Percentiles rank a stretch among this genome's conserved stretches.
phyloP scores from a whole-genome alignment of 2,329 filamentous ascomycete species.

The Trichophyton simii region DNA sequence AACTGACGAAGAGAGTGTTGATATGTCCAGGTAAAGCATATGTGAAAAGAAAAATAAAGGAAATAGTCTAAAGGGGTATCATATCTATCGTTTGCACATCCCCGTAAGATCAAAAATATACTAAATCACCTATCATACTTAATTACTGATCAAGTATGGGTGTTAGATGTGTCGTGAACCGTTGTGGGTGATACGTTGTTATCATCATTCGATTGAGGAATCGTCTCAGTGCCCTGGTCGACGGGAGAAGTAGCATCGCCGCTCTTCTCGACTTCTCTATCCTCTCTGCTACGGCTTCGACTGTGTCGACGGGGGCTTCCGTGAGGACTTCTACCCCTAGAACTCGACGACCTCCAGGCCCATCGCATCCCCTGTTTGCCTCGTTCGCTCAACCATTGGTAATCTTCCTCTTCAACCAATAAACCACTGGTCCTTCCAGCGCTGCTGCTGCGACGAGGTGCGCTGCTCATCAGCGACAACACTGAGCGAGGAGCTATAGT shows the following conservation, averaged over 20 bases:
- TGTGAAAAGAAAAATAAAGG: background rate
- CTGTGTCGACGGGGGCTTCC: background rate
- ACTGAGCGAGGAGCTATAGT: background rate
- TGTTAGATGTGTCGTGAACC: background rate
- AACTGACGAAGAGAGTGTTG: background rate
- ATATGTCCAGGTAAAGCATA: background rate
- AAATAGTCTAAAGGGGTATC: background rate
- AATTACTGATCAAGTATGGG: background rate
- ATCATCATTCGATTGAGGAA: background rate
- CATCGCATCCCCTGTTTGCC: conserved; percentile 16
- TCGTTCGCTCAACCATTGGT: conserved; percentile 16
- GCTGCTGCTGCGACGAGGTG: conserved; percentile 14
- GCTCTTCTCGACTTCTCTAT: background rate
- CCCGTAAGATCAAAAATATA: background rate
- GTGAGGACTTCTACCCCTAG: background rate
- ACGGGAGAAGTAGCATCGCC: background rate
- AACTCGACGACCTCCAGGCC: conserved; percentile 11
- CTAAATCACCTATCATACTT: background rate
- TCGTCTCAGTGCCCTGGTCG: background rate
- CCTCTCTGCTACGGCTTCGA: background rate
- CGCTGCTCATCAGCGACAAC: conserved; percentile 3
- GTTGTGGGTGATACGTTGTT: background rate
- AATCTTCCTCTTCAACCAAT: conserved; percentile 19
- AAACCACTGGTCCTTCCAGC: conserved; percentile 12
- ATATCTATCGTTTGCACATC: background rate